Percentiles rank a stretch among this genome's conserved stretches.
These are phyloP conservation scores for Rosa chinensis DNA, from an alignment of 306 rosid genomes.

Conservation along the genomic window DNA sequence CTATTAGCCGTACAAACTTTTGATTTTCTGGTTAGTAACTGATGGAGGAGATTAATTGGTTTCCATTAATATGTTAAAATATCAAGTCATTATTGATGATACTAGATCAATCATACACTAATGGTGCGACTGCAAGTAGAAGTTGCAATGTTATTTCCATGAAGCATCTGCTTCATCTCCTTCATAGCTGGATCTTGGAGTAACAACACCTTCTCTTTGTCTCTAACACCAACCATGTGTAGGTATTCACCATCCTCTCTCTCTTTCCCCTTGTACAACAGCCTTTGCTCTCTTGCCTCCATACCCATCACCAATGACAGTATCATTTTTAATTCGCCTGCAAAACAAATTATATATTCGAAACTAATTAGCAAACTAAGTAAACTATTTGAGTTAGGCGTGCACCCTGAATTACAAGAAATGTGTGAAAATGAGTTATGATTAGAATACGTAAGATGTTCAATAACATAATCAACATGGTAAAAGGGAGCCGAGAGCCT, in stretches of 20 bases:
- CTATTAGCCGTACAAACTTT: not conserved
- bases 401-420: not conserved
- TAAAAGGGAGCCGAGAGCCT: no score
- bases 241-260: constrained; percentile 76
- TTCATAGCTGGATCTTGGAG: constrained; percentile 87
- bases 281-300: constrained; percentile 84
- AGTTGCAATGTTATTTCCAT: constrained; percentile 36
- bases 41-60: not conserved
- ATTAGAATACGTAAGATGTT: no score
- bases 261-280: constrained; percentile 87
- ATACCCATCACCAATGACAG: constrained; percentile 61
- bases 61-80: not conserved
- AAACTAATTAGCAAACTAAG: not conserved
- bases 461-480: no score
- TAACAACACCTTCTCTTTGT: constrained; percentile 84
- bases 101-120: constrained; percentile 37
- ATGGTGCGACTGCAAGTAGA: constrained; percentile 44
- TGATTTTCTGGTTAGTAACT: not conserved
- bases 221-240: constrained; percentile 94
- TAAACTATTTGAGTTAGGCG: not conserved
- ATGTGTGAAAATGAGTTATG: not conserved
- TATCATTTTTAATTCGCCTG: constrained; percentile 82
- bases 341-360: not conserved
- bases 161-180: constrained; percentile 61
- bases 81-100: not conserved